Percentiles rank a stretch among this genome's conserved stretches.
These are phyloP conservation scores for Malania oleifera DNA, from an alignment of 164 flowering plant species.

Conservation along the genomic window DNA sequence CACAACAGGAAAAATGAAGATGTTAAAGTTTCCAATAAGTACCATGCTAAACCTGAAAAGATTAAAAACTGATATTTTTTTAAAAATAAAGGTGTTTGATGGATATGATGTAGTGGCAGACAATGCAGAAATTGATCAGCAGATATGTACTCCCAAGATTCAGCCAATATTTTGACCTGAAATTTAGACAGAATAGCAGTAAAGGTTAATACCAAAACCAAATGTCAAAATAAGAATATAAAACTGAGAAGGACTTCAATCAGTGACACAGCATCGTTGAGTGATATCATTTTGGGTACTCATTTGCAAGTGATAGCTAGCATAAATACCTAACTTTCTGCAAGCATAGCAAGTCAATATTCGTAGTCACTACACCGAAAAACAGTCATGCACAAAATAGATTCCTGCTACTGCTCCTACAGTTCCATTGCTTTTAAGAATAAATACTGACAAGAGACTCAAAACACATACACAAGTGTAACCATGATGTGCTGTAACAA, in stretches of 20 bases:
- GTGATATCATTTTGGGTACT: no score
- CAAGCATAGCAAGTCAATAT: no score
- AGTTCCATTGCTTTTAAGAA: no score
- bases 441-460: no score
- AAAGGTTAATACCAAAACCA: constrained; percentile 7
- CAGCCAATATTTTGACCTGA: constrained; percentile 84
- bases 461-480: no score
- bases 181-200: constrained; percentile 8
- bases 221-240: background rate
- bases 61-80: background rate
- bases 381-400: no score
- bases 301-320: no score
- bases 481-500: background rate
- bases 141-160: constrained; percentile 90
- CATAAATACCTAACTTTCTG: no score
- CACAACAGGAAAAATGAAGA: background rate
- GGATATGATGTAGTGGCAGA: constrained; percentile 99
- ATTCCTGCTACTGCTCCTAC: no score
- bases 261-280: no score
- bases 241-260: no score
- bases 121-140: constrained; percentile 84
- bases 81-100: constrained; percentile 1
- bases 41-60: background rate
- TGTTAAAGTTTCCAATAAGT: background rate
- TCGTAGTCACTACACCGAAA: no score